Evolutionary conservation across 441 rosid genomes (phyloP).

Genomic region (Corymbia citriodora): DNA sequence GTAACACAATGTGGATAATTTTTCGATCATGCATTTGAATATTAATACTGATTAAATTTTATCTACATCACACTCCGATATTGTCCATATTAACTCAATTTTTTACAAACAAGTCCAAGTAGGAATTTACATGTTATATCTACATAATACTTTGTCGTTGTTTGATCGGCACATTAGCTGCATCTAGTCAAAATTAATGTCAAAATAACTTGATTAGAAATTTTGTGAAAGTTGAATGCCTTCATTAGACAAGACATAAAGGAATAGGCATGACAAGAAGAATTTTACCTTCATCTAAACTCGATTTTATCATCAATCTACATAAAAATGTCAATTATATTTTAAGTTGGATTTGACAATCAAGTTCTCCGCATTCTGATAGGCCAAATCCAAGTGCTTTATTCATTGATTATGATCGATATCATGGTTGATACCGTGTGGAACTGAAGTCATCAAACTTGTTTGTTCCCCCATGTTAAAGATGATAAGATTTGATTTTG

Average conservation of each 20-base stretch:
- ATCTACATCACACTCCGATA: too few species aligned
- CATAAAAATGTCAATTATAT: too few species aligned
- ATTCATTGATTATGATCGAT: neutral
- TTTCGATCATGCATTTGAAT: neutral
- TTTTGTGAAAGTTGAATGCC: neutral
- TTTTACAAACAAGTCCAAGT: neutral
- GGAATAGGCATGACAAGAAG: neutral
- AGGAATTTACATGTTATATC: neutral
- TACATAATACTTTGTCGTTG: accelerated
- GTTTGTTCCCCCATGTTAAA: neutral
- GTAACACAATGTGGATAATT: neutral
- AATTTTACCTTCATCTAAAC: neutral
- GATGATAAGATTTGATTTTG: neutral
- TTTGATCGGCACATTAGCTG: accelerated
- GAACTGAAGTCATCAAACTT: neutral
- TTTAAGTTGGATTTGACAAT: neutral
- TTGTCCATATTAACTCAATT: too few species aligned
- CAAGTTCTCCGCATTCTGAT: neutral
- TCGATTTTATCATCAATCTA: neutral
- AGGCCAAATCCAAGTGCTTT: neutral
- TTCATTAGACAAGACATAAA: neutral
- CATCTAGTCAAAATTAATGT: accelerated
- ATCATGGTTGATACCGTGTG: neutral
- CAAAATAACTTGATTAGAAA: neutral
- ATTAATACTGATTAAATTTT: too few species aligned